These are phyloP conservation scores for Kodamaea derodonti DNA, from an alignment of 1,139 yeast species.

Conservation along the genomic window DNA sequence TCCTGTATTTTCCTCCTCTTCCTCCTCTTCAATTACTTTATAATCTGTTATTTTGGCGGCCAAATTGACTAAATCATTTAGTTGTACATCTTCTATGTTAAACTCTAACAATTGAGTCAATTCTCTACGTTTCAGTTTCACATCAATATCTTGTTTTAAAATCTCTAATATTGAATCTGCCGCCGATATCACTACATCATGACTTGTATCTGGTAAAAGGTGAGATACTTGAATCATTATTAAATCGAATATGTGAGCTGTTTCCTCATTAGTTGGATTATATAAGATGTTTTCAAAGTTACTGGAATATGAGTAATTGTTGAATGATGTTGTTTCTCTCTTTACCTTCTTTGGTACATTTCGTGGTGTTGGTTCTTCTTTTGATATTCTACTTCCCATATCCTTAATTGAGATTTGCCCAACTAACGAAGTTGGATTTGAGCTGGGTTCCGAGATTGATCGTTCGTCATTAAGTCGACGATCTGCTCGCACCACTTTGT, in stretches of 20 bases:
- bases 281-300: slow-evolving; percentile 21
- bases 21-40: slow-evolving; percentile 25
- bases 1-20: slow-evolving; percentile 21
- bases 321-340: slow-evolving; percentile 5
- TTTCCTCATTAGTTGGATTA: slow-evolving; percentile 23
- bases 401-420: slow-evolving; percentile 64
- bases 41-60: slow-evolving; percentile 59
- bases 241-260: slow-evolving; percentile 26
- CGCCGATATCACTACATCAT: slow-evolving; percentile 46
- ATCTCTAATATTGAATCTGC: slow-evolving; percentile 66
- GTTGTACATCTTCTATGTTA: slow-evolving; percentile 40
- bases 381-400: slow-evolving; percentile 56
- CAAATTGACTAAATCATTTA: slow-evolving; percentile 51
- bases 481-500: slow-evolving; percentile 64
- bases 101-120: slow-evolving; percentile 42
- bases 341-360: slow-evolving; percentile 3
- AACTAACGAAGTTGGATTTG: slow-evolving; percentile 66
- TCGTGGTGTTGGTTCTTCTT: slow-evolving; percentile 7
- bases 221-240: slow-evolving; percentile 27
- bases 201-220: slow-evolving; percentile 35
- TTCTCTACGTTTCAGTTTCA: slow-evolving; percentile 31
- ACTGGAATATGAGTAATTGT: slow-evolving; percentile 14
- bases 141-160: slow-evolving; percentile 45
- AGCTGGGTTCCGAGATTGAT: slow-evolving; percentile 18
- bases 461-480: slow-evolving; percentile 44